Percentiles rank a stretch among this genome's conserved stretches.
Evolutionary conservation across 495 filamentous ascomycete genomes (phyloP).

Genomic region (Lasiosphaeria hispida): DNA sequence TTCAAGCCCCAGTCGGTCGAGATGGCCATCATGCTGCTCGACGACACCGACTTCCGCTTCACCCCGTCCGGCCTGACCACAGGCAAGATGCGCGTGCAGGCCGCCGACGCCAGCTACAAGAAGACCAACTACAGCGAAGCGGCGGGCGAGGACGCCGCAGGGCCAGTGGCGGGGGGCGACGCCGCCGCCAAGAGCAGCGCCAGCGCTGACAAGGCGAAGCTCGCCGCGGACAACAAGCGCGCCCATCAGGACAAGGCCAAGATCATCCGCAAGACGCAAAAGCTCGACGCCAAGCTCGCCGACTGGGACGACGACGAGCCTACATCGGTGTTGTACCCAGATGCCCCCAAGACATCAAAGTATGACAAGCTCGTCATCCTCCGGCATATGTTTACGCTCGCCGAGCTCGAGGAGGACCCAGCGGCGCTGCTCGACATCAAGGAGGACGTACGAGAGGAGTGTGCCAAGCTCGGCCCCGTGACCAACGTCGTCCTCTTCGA

Average conservation of each 20-base stretch:
- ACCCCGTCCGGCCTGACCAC: conserved; percentile 46
- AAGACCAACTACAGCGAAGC: conserved; percentile 47
- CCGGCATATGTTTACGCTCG: conserved; percentile 90
- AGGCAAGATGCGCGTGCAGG: conserved; percentile 75
- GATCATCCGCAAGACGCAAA: conserved; percentile 84
- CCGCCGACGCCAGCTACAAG: conserved; percentile 88
- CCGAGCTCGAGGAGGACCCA: conserved; percentile 82
- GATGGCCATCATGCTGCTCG: conserved; percentile 85
- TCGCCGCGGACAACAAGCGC: conserved; percentile 19
- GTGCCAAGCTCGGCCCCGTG: conserved; percentile 79
- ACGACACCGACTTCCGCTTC: conserved; percentile 82
- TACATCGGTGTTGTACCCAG: not conserved
- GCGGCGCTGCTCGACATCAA: conserved; percentile 85
- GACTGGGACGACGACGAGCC: conserved; percentile 90
- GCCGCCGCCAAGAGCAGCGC: conserved; percentile 13
- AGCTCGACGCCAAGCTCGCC: conserved; percentile 81
- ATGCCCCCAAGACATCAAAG: conserved; percentile 38
- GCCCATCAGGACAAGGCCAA: conserved; percentile 73
- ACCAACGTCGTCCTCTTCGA: conserved; percentile 92
- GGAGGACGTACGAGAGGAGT: conserved; percentile 89
- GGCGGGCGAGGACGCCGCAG: conserved; percentile 37
- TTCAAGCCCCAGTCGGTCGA: conserved; percentile 89
- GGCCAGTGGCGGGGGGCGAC: conserved; percentile 33
- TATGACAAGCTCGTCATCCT: conserved; percentile 82
- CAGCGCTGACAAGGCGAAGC: conserved; percentile 1